phyloP scores from a whole-genome alignment of 805 yeast species.

The Monosporozyma siamensis region DNA sequence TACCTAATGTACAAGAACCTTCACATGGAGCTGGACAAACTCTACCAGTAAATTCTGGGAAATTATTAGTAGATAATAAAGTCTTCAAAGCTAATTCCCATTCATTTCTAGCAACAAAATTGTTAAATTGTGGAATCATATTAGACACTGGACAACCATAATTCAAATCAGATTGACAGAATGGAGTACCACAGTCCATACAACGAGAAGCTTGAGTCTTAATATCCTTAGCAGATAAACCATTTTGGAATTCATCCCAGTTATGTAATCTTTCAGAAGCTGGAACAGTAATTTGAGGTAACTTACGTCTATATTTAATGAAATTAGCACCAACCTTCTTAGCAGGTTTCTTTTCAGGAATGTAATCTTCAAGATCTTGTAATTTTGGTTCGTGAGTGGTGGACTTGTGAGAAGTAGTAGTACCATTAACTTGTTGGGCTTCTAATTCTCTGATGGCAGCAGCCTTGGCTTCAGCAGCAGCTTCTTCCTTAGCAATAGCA shows the following conservation, averaged over 20 bases:
- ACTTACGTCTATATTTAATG: constrained; percentile 72
- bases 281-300: constrained; percentile 2
- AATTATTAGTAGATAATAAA: constrained; percentile 89
- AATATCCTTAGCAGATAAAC: constrained; percentile 79
- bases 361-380: constrained; percentile 81
- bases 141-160: constrained; percentile 92
- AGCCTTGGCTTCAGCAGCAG: constrained; percentile 57
- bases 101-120: constrained; percentile 85
- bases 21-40: constrained; percentile 99
- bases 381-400: constrained; percentile 66
- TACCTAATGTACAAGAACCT: constrained; percentile 91
- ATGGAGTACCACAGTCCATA: constrained; percentile 99
- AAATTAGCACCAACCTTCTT: constrained; percentile 42
- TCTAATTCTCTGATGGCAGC: constrained; percentile 43
- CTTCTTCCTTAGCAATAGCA: constrained; percentile 48
- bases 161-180: constrained; percentile 86
- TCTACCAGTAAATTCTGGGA: constrained; percentile 97
- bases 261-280: constrained; percentile 70
- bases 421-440: constrained; percentile 3
- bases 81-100: constrained; percentile 93
- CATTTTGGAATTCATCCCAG: constrained; percentile 83
- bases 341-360: constrained; percentile 56
- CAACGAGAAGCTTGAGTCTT: constrained; percentile 92
- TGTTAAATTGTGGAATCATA: constrained; percentile 97
- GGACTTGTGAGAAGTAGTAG: constrained; percentile 24